These are phyloP conservation scores for Pythium sp. DNA, from an alignment of 352 stramenopile genomes.

Conservation along the genomic window DNA sequence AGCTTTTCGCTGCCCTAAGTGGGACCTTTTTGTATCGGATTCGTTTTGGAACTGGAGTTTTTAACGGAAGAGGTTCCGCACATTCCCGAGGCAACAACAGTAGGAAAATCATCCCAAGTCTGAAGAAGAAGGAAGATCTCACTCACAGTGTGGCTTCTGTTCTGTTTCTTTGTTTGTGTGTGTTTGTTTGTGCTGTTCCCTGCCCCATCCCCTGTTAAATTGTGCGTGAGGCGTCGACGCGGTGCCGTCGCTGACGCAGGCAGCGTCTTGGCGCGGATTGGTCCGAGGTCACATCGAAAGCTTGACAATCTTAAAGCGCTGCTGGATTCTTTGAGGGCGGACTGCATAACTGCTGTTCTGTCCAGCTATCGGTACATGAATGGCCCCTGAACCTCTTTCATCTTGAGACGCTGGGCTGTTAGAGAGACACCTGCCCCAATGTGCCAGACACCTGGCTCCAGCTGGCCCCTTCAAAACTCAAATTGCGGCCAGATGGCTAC, in stretches of 20 bases:
- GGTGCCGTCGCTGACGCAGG: not conserved
- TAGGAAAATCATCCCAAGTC: not conserved
- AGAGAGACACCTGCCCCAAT: no score
- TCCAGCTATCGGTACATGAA: no score
- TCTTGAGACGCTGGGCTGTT: no score
- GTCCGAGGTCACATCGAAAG: not conserved
- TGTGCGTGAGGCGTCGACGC: not conserved
- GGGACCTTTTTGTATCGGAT: not conserved
- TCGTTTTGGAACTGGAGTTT: not conserved
- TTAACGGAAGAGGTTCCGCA: not conserved
- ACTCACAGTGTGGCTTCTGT: no score
- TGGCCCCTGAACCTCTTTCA: no score
- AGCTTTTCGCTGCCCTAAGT: not conserved
- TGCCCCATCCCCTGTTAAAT: not conserved
- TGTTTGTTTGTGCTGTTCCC: not conserved
- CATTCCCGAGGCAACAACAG: not conserved
- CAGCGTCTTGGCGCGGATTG: not conserved
- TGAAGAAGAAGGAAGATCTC: not conserved
- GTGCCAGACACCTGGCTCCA: no score
- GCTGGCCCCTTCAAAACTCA: no score
- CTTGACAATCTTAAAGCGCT: not conserved
- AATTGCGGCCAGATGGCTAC: no score
- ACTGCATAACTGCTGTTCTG: no score
- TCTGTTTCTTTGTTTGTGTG: not conserved
- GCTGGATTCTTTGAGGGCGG: no score